Base-by-base conservation (phyloP, 495 filamentous ascomycete species). In the Aspergillus bertholletiae region DNA sequence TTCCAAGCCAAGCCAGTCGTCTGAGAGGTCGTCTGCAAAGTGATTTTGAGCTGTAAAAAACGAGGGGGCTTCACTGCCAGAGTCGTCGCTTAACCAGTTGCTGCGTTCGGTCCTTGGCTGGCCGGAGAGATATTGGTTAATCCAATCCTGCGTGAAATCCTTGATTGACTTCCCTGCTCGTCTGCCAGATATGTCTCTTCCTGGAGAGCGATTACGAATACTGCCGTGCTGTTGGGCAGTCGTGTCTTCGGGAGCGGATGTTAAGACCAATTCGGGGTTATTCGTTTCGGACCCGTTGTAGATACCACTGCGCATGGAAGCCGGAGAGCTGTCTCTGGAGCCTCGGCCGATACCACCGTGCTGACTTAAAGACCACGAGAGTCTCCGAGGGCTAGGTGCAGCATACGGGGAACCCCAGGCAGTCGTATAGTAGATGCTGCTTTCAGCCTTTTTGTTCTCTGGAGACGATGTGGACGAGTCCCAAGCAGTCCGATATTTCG, bases 341-440 rank as follows among this genome's bases (percentile, higher is more conserved):
- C 46, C 69, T 47, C 55, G 62, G 57, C 67, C 68, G 46, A 72
- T 39, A 37, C 66, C 68, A 46, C 68, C 65, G 61, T 66, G 59
- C 63, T 78, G 72, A 58, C 75, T 78, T 26, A 73, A 58, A 49
- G 72, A 72, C 65, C 68, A 64, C 40, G 75, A 78, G 5, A 74
- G 53, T 74, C 69, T 64, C 62, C 72, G 61, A 69, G 82, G 64
- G 74, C 75, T 78, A 3, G 75, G 77, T 48, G 75, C 72, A 32
- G 80, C 83, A 71, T 89, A 89, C 51, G 87, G 87, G 12, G 87
- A 90, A 11, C 87, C 87, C 87, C 86, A 89, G 61, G 80, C 83
- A 21, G 84, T 84, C 27, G 84, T 84, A 56, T 83, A 85, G 69
- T 84, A 84, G 55, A 74, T 59, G 55, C 75, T 79, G 55, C 72